Conservation (phyloP, 495 filamentous ascomycete species). For the Penicillium coffeae region DNA sequence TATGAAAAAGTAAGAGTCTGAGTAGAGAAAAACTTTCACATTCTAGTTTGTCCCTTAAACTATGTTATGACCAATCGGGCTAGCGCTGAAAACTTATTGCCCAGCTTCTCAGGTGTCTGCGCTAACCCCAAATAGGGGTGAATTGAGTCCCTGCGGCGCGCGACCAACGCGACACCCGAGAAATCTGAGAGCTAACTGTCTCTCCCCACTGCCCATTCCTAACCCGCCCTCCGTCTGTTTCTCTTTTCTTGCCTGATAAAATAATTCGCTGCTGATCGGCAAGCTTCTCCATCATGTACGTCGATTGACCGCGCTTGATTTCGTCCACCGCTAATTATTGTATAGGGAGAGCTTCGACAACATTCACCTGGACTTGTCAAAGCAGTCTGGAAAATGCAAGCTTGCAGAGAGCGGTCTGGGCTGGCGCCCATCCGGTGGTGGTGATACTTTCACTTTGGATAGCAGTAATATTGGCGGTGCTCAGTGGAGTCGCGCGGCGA, state of each 20-base stretch:
- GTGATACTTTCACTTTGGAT: constrained; percentile 90
- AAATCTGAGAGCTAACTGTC: constrained; percentile 17
- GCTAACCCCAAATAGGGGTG: not conserved
- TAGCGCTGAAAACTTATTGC: too few relatives aligned
- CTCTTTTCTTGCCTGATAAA: not conserved
- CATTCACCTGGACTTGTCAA: constrained; percentile 92
- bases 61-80: too few relatives aligned
- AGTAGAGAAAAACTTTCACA: too few relatives aligned
- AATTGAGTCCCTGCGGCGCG: not conserved
- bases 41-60: too few relatives aligned
- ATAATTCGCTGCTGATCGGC: not conserved
- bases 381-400: constrained; percentile 83
- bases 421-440: constrained; percentile 84
- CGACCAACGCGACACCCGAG: constrained; percentile 19
- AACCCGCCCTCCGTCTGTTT: not conserved
- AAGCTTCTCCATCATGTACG: constrained; percentile 40
- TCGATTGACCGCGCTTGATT: not conserved
- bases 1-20: too few relatives aligned
- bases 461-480: constrained; percentile 73
- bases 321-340: constrained; percentile 20
- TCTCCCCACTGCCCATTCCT: not conserved
- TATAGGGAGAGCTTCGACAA: constrained; percentile 88
- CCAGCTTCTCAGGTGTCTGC: not conserved
- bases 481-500: constrained; percentile 93
- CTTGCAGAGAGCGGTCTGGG: constrained; percentile 90